A percentile compares a stretch with the other conserved stretches of the same genome.
Conservation (phyloP, 768 basidiomycete genomes). For the Kwoniella pini region DNA sequence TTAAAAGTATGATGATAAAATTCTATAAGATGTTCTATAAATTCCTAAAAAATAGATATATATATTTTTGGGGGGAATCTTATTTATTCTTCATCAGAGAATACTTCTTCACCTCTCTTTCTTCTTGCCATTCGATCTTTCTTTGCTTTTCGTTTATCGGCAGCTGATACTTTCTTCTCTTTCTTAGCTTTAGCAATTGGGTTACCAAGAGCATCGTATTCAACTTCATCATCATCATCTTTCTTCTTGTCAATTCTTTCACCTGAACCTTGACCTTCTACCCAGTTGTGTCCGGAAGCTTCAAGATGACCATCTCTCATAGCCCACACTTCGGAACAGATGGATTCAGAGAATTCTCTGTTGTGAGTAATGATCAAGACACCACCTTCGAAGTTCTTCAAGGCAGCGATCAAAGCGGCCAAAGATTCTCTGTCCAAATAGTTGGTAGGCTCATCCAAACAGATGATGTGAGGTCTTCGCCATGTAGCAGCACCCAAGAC, state of each 20-base stretch:
- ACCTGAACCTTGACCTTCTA: conserved; percentile 96
- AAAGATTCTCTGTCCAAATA: conserved; percentile 99
- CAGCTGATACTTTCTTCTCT: conserved; percentile 76
- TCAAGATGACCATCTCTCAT: conserved; percentile 96
- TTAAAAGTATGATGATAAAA: not conserved
- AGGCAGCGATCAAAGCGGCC: conserved; percentile 95
- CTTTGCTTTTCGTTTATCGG: conserved; percentile 88
- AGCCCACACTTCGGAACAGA: conserved; percentile 98
- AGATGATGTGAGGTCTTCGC: conserved; percentile 97
- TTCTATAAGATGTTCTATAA: conserved; percentile 9
- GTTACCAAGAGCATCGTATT: conserved; percentile 98
- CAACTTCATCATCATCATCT: conserved; percentile 82
- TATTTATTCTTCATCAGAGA: conserved; percentile 55
- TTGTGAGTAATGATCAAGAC: conserved; percentile 97
- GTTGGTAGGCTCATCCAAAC: conserved; percentile 97
- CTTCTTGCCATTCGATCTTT: conserved; percentile 67
- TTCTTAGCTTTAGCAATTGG: conserved; percentile 63
- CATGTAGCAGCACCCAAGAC: conserved; percentile 97
- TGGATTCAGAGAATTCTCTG: conserved; percentile 96
- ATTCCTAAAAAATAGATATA: not conserved
- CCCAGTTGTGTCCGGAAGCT: conserved; percentile 88
- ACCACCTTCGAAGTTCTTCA: conserved; percentile 98
- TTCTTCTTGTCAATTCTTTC: conserved; percentile 86
- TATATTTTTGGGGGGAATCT: not conserved
- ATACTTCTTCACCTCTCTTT: conserved; percentile 78